Percentiles rank a stretch among this genome's conserved stretches.
These are phyloP conservation scores for Penicillium sp. DNA, from an alignment of 2,329 filamentous ascomycete genomes.

Conservation along the genomic window DNA sequence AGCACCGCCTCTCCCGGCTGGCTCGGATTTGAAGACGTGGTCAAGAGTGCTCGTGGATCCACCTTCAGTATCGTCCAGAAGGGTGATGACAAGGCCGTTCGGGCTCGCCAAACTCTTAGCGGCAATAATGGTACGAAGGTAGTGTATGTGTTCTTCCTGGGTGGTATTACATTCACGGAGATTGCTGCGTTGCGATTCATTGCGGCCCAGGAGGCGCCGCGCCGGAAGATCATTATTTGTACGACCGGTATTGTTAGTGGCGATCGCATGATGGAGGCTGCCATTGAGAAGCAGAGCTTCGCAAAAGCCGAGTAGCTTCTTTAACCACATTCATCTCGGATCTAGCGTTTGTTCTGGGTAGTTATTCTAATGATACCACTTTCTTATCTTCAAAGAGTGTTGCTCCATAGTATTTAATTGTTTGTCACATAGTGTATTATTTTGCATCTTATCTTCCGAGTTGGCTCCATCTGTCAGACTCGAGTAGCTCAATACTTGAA, in stretches of 20 bases:
- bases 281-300: conserved; percentile 70
- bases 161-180: conserved; percentile 95
- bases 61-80: conserved; percentile 92
- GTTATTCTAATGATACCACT: conserved; percentile 18
- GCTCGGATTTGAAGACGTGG: conserved; percentile 88
- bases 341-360: conserved; percentile 10
- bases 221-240: conserved; percentile 83
- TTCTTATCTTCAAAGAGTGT: not conserved
- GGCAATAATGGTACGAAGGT: conserved; percentile 75
- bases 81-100: conserved; percentile 87
- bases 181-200: conserved; percentile 92
- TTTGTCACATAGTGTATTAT: not conserved
- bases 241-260: conserved; percentile 91
- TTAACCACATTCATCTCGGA: not conserved
- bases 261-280: conserved; percentile 81
- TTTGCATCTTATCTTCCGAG: not conserved
- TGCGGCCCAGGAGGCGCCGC: conserved; percentile 75
- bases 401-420: not conserved
- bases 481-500: conserved; percentile 36
- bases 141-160: conserved; percentile 93
- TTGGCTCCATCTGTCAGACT: not conserved
- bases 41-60: conserved; percentile 81
- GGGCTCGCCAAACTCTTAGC: conserved; percentile 78
- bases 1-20: conserved; percentile 72
- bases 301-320: conserved; percentile 34